Conservation (phyloP, 805 yeast genomes). For the Suhomyces vadensis region DNA sequence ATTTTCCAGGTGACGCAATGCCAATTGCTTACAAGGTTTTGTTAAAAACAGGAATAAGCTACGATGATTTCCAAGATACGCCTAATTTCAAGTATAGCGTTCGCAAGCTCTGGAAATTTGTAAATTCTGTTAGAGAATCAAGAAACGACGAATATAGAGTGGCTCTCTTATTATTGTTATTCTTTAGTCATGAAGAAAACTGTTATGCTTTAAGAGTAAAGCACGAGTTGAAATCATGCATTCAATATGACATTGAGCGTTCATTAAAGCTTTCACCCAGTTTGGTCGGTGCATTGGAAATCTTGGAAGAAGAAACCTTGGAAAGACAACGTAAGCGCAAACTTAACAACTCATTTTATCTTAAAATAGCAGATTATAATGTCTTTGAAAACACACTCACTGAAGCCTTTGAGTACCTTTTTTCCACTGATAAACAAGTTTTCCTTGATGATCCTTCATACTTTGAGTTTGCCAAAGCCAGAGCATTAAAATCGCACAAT, state of each 20-base stretch:
- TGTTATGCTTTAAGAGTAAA: not conserved
- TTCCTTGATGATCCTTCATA: slow-evolving; percentile 2
- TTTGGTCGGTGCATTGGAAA: not conserved
- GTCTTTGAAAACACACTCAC: not conserved
- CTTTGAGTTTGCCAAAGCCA: slow-evolving; percentile 3
- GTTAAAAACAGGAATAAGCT: slow-evolving; percentile 27
- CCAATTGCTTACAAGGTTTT: slow-evolving; percentile 32
- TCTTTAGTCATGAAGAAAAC: not conserved
- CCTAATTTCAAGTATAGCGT: slow-evolving; percentile 15
- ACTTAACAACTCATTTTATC: not conserved
- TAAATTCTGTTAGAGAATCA: slow-evolving; percentile 5
- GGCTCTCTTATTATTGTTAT: slow-evolving; percentile 20
- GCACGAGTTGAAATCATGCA: not conserved
- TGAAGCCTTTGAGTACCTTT: slow-evolving; percentile 14
- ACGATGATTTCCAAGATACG: slow-evolving; percentile 24
- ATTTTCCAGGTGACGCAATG: slow-evolving; percentile 33
- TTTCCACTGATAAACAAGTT: slow-evolving; percentile 8
- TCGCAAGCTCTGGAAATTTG: slow-evolving; percentile 19
- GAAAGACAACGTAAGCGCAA: not conserved
- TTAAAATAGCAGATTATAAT: not conserved
- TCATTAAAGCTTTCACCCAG: not conserved
- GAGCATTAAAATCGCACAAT: not conserved
- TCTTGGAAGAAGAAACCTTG: not conserved
- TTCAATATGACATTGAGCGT: not conserved
- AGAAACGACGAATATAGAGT: slow-evolving; percentile 20